Evolutionary conservation across 768 basidiomycete species (phyloP).

Genomic region (Boletus pseudo-olivaceus): DNA sequence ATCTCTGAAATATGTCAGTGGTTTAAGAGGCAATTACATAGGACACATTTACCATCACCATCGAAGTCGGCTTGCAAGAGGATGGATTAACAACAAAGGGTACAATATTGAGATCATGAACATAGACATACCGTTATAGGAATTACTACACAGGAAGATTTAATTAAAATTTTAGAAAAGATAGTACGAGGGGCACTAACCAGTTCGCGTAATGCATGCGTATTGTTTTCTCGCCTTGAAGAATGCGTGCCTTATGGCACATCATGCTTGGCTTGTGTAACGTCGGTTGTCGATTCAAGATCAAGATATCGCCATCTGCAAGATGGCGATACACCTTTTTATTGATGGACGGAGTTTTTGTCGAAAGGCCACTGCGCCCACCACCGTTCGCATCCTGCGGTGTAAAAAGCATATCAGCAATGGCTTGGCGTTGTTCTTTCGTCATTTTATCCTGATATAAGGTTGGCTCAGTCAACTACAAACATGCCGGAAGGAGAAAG

Average conservation of each 20-base stretch:
- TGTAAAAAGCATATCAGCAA: conserved; percentile 92
- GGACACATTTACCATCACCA: conserved; percentile 64
- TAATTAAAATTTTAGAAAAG: conserved; percentile 4
- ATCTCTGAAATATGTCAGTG: conserved; percentile 59
- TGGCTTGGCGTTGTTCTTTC: conserved; percentile 87
- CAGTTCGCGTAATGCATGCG: conserved; percentile 99
- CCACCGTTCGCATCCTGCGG: conserved; percentile 66
- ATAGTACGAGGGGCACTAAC: conserved; percentile 42
- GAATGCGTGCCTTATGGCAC: conserved; percentile 88
- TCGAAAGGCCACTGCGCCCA: conserved; percentile 57
- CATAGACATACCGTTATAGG: conserved; percentile 78
- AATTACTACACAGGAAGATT: conserved; percentile 60
- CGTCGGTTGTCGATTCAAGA: conserved; percentile 96
- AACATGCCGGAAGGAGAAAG: neutral
- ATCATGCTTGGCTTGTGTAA: conserved; percentile 99
- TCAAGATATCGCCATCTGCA: conserved; percentile 89
- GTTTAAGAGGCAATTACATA: neutral
- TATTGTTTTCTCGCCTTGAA: conserved; percentile 97
- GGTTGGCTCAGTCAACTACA: conserved; percentile 2
- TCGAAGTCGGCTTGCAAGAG: conserved; percentile 75
- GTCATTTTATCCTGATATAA: conserved; percentile 71
- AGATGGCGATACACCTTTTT: conserved; percentile 98
- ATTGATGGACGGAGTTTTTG: conserved; percentile 77
- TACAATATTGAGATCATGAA: conserved; percentile 1
- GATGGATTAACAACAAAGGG: conserved; percentile 5